Base-by-base conservation (phyloP, 1,284 basidiomycete species). In the Apiotrichum gamsii region DNA sequence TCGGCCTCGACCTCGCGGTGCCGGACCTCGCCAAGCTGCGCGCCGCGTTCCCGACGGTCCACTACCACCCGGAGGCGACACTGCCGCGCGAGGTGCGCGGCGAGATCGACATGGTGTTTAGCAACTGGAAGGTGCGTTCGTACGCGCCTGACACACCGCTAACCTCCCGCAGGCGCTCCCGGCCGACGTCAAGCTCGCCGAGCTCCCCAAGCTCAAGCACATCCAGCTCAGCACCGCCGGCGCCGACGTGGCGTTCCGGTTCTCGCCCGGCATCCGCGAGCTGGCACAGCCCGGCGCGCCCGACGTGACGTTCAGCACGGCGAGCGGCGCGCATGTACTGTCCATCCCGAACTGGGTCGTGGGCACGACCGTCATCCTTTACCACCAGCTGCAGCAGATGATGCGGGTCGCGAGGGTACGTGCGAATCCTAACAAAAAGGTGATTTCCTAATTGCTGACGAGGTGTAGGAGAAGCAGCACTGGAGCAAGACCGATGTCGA, bases 311-410 rank as follows among this genome's bases (percentile, higher is more conserved):
- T 47, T 70, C n/a, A 47, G 53, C 13, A 65, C 61, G 8, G 67
- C 67, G 11, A 58, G 55, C 35, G 71, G 69, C 6, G 66, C 62
- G 8, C 69, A 72, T 49, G 69, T 67, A 3, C 42, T 68, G 11
- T 57, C 50, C 36, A 71, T 72, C 23, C 67, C 69, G 10, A 59
- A 60, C 16, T 73, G 64, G 48, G 65, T 65, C 16, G 60, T 67
- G 2, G 64, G 45, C 4, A 63, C 56, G 47, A 44, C 59, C 5
- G 59, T 72, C 31, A 48, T 36, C 14, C 50, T 70, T 29, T 60
- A 58, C 24, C 65, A 70, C 32, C 62, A 66, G 49, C 46, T 67
- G 10, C 64, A 61, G 5, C 46, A 44, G 20, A 58, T 65, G 58
- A 60, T 70, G 21, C 23, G 54, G 3, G 45, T 60, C 32, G 61